phyloP scores from a whole-genome alignment of 1,284 basidiomycete genomes.

The Volvariella volvacea region DNA sequence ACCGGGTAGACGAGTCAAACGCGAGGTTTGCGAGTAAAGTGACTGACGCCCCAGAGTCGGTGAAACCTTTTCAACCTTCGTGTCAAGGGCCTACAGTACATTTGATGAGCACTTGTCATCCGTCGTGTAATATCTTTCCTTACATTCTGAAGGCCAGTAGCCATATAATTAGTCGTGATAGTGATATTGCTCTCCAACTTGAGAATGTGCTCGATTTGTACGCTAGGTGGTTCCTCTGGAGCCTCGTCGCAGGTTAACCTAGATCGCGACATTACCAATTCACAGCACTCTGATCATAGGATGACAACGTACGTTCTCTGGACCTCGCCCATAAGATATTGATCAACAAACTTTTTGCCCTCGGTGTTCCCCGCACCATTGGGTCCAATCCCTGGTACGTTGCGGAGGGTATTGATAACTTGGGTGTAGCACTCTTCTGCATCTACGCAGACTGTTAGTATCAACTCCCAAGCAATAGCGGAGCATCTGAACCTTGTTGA shows the following conservation, averaged over 20 bases:
- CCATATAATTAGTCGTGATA: conserved; percentile 83
- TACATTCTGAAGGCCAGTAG: conserved; percentile 81
- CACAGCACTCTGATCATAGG: not conserved
- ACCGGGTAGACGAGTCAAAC: conserved; percentile 78
- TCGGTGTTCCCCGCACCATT: conserved; percentile 17
- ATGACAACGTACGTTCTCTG: conserved; percentile 62
- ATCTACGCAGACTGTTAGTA: conserved; percentile 40
- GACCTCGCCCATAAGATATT: conserved; percentile 81
- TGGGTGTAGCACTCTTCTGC: conserved; percentile 94
- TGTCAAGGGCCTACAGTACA: conserved; percentile 67
- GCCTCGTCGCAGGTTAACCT: conserved; percentile 80
- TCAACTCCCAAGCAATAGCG: not conserved
- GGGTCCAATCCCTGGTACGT: conserved; percentile 42
- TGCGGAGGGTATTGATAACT: conserved; percentile 75
- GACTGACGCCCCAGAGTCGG: conserved; percentile 77
- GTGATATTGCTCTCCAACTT: conserved; percentile 95
- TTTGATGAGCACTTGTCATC: not conserved
- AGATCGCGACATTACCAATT: conserved; percentile 8
- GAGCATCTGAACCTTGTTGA: conserved; percentile 67
- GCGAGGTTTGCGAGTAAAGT: conserved; percentile 77
- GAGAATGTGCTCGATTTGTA: conserved; percentile 68
- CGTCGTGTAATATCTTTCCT: conserved; percentile 19
- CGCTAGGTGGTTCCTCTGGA: conserved; percentile 67
- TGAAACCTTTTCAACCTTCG: conserved; percentile 84
- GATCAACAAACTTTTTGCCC: conserved; percentile 67